phyloP scores from a whole-genome alignment of 306 rosid genomes.

The Malus domestica region DNA sequence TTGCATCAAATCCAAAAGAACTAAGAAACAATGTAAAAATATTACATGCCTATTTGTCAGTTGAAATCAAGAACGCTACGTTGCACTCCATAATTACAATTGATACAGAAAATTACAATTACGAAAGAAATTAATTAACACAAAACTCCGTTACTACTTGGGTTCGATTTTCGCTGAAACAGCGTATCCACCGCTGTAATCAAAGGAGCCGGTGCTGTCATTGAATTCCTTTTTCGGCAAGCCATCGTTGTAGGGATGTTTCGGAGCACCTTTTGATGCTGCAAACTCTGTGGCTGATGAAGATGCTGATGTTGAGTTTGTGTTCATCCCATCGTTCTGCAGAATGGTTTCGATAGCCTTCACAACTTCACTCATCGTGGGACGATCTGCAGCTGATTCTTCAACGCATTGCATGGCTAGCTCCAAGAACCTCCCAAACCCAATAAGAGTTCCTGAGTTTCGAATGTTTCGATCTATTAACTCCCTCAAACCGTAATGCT shows the following conservation, averaged over 20 bases:
- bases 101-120: neutral
- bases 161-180: slow-evolving; percentile 68
- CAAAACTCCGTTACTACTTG: slow-evolving; percentile 31
- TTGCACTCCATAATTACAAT: neutral
- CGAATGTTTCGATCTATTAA: slow-evolving; percentile 57
- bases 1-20: neutral
- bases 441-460: slow-evolving; percentile 39
- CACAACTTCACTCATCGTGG: slow-evolving; percentile 84
- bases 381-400: slow-evolving; percentile 75
- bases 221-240: slow-evolving; percentile 44
- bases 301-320: slow-evolving; percentile 78
- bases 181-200: slow-evolving; percentile 73
- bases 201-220: slow-evolving; percentile 45
- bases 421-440: slow-evolving; percentile 69
- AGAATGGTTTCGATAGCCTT: slow-evolving; percentile 63
- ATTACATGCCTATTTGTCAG: neutral
- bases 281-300: slow-evolving; percentile 87
- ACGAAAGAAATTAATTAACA: neutral
- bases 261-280: slow-evolving; percentile 33
- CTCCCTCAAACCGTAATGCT: slow-evolving; percentile 54
- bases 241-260: slow-evolving; percentile 66
- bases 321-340: slow-evolving; percentile 78
- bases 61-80: neutral
- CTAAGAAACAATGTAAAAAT: neutral
- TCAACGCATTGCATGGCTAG: slow-evolving; percentile 79